Conservation (phyloP, 2,329 filamentous ascomycete species). For the Pestalotiopsis sp. region DNA sequence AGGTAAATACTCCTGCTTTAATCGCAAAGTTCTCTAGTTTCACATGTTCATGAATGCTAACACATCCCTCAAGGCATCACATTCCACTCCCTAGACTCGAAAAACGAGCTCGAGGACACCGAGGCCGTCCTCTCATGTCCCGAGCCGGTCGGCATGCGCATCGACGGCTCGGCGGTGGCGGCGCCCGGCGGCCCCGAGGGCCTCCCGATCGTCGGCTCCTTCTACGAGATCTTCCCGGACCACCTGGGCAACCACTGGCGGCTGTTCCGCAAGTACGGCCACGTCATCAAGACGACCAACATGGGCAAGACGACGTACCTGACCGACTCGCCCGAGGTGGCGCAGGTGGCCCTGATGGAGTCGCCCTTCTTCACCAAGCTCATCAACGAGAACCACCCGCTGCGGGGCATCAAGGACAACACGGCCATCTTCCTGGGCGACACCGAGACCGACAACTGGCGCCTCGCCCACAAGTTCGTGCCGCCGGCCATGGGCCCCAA, state of each 20-base stretch:
- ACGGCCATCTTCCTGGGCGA: slow-evolving; percentile 50
- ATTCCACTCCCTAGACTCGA: neutral
- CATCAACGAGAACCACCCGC: slow-evolving; percentile 51
- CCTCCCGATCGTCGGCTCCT: slow-evolving; percentile 52
- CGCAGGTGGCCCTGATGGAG: slow-evolving; percentile 49
- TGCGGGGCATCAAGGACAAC: slow-evolving; percentile 42
- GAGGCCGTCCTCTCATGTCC: neutral
- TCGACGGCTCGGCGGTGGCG: slow-evolving; percentile 52
- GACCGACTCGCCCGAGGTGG: slow-evolving; percentile 51
- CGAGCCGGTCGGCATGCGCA: slow-evolving; percentile 15
- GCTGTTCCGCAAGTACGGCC: slow-evolving; percentile 54
- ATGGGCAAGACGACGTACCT: slow-evolving; percentile 52
- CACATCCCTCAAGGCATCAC: neutral
- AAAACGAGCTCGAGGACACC: neutral
- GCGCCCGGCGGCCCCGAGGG: slow-evolving; percentile 51
- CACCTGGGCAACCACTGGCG: slow-evolving; percentile 59
- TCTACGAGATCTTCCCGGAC: slow-evolving; percentile 58
- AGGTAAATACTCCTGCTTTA: neutral
- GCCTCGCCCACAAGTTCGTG: slow-evolving; percentile 61
- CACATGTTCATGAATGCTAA: neutral
- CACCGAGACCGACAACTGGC: slow-evolving; percentile 54
- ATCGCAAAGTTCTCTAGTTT: neutral
- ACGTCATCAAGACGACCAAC: slow-evolving; percentile 52
- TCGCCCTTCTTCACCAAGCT: slow-evolving; percentile 55
- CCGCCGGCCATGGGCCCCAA: slow-evolving; percentile 61